phyloP scores from a whole-genome alignment of 345 rosid species.

The Dipteronia sinensis region DNA sequence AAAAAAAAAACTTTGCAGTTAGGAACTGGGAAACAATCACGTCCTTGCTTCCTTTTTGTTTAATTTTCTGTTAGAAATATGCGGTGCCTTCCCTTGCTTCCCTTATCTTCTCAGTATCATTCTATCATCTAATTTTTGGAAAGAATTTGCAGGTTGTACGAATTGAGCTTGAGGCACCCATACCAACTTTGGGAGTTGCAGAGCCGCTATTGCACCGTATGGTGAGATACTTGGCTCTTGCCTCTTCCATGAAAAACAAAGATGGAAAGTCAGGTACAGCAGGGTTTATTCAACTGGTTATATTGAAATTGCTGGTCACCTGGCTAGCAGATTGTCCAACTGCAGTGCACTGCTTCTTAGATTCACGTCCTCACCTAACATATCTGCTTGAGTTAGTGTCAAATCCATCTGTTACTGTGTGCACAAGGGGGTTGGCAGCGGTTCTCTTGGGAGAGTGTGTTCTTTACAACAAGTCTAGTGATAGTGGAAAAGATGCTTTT shows the following conservation, averaged over 20 bases:
- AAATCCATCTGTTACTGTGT: slow-evolving; percentile 65
- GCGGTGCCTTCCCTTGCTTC: too few relatives aligned
- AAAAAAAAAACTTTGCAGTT: background rate
- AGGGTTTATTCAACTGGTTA: slow-evolving; percentile 68
- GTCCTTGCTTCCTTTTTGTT: background rate
- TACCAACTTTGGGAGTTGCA: slow-evolving; percentile 74
- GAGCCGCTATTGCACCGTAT: slow-evolving; percentile 89
- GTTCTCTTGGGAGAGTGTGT: slow-evolving; percentile 84
- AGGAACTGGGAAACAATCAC: background rate
- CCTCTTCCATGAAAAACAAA: slow-evolving; percentile 74
- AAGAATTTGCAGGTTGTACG: slow-evolving; percentile 57
- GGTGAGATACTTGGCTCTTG: slow-evolving; percentile 87
- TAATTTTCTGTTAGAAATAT: background rate
- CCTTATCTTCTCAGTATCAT: too few relatives aligned
- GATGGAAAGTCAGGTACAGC: slow-evolving; percentile 58
- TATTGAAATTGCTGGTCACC: slow-evolving; percentile 84
- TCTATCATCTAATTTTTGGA: slow-evolving; percentile 15
- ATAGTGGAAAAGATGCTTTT: slow-evolving; percentile 76
- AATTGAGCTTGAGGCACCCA: slow-evolving; percentile 76
- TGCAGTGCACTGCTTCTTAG: slow-evolving; percentile 88
- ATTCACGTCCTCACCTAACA: slow-evolving; percentile 82
- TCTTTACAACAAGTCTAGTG: slow-evolving; percentile 70
- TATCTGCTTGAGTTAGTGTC: slow-evolving; percentile 81
- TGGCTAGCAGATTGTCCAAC: slow-evolving; percentile 84
- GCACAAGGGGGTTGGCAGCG: slow-evolving; percentile 78